Conservation (phyloP, 306 rosid genomes). For the Cucurbita maxima region DNA sequence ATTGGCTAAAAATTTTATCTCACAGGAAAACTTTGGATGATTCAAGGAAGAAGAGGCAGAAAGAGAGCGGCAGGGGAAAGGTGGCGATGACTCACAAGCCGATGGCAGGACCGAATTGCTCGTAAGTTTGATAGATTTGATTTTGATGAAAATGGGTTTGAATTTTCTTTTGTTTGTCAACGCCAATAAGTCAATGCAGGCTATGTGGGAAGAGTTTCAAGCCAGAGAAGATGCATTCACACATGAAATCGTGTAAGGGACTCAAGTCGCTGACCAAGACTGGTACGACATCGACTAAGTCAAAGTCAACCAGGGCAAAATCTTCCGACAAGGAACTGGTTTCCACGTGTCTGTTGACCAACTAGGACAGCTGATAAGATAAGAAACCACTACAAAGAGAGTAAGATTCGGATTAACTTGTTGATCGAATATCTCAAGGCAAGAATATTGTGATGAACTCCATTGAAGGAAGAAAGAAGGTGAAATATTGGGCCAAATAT, state of each 20-base stretch:
- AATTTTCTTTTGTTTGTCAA: not conserved
- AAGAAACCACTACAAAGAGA: too few species aligned
- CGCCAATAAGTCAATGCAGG: slow-evolving; percentile 33
- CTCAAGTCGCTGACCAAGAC: slow-evolving; percentile 27
- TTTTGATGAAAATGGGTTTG: not conserved
- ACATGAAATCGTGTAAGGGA: slow-evolving; percentile 79
- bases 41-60: slow-evolving; percentile 23
- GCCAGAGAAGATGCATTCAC: slow-evolving; percentile 75
- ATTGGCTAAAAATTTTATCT: too few species aligned
- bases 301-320: slow-evolving; percentile 13
- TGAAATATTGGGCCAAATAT: not conserved
- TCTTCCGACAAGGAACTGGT: slow-evolving; percentile 13
- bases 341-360: slow-evolving; percentile 22
- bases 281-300: slow-evolving; percentile 12
- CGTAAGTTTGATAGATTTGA: slow-evolving; percentile 34
- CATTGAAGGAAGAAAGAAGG: not conserved
- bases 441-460: too few species aligned
- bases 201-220: slow-evolving; percentile 62
- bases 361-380: not conserved
- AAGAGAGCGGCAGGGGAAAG: slow-evolving; percentile 22
- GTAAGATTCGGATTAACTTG: too few species aligned
- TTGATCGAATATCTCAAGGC: too few species aligned
- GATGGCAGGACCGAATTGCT: slow-evolving; percentile 59
- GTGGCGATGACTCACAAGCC: slow-evolving; percentile 27
- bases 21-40: slow-evolving; percentile 44